Evolutionary conservation across 805 yeast species (phyloP).

Genomic region (Nakazawaea ishiwadae): DNA sequence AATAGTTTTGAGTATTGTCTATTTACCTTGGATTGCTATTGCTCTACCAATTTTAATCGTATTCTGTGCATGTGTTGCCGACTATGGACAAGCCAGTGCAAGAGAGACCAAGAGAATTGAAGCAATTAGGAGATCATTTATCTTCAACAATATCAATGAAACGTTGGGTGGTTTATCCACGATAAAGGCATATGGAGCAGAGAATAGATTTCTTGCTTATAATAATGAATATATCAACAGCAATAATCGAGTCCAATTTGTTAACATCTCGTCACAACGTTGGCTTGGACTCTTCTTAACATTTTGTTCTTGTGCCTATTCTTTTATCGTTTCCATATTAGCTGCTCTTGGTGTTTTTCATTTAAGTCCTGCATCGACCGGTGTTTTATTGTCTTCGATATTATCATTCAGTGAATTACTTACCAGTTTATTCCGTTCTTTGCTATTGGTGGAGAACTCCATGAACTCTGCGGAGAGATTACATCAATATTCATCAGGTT

Average conservation of each 20-base stretch:
- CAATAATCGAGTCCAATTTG: not conserved
- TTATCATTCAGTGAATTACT: not conserved
- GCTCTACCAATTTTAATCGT: conserved; percentile 44
- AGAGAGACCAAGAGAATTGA: not conserved
- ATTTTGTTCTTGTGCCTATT: not conserved
- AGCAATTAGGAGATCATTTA: not conserved
- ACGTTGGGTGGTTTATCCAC: not conserved
- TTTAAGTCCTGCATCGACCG: not conserved
- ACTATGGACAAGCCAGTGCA: not conserved
- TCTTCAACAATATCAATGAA: not conserved
- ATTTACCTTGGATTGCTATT: conserved; percentile 50
- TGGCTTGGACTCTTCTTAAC: not conserved
- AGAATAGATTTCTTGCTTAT: not conserved
- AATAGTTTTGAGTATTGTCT: conserved; percentile 36
- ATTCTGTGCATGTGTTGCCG: conserved; percentile 22
- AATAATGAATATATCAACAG: not conserved
- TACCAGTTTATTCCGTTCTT: not conserved
- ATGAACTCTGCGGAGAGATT: not conserved
- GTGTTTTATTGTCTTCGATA: not conserved
- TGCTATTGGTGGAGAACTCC: not conserved
- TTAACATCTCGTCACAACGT: not conserved
- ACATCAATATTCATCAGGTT: not conserved
- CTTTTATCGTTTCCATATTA: not conserved
- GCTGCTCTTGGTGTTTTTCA: not conserved
- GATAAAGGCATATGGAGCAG: not conserved